Evolutionary conservation across 2,329 filamentous ascomycete species (phyloP).

Genomic region (Atkinsonella texensis): DNA sequence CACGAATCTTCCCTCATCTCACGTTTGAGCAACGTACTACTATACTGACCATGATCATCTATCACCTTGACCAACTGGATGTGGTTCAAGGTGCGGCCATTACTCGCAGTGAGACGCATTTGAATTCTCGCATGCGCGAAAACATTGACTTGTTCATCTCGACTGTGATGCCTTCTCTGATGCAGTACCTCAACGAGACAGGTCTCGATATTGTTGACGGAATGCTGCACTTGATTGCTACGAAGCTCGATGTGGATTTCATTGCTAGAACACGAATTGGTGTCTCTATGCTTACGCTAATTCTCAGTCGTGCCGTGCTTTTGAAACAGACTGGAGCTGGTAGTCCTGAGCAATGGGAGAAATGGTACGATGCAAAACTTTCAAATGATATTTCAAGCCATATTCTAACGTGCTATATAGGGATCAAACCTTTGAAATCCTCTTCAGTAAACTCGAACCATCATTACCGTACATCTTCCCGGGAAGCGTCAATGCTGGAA

Average conservation of each 20-base stretch:
- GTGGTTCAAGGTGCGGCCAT: conserved; percentile 76
- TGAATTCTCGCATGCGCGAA: conserved; percentile 71
- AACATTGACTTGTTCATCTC: conserved; percentile 85
- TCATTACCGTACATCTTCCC: conserved; percentile 81
- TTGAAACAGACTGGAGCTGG: conserved; percentile 69
- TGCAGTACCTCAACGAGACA: conserved; percentile 83
- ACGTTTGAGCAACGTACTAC: conserved; percentile 88
- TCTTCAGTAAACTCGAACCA: conserved; percentile 82
- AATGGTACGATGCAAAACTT: conserved; percentile 48
- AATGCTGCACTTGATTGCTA: conserved; percentile 72
- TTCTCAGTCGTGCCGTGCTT: conserved; percentile 86
- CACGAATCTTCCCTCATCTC: conserved; percentile 87
- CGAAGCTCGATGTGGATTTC: conserved; percentile 72
- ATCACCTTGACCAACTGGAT: conserved; percentile 84
- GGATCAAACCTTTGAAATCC: conserved; percentile 67
- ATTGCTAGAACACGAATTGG: conserved; percentile 81
- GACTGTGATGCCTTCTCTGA: conserved; percentile 79
- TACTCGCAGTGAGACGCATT: conserved; percentile 54
- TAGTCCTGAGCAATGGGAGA: conserved; percentile 61
- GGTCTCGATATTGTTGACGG: conserved; percentile 85
- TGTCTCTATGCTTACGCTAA: conserved; percentile 80
- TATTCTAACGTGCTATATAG: conserved; percentile 28
- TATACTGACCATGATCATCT: conserved; percentile 88
- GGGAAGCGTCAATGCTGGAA: conserved; percentile 74
- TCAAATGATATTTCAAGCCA: too few relatives aligned